Percentiles rank a stretch among this genome's conserved stretches.
Conservation (phyloP, 2,329 filamentous ascomycete species). For the Cladosporium sp. region DNA sequence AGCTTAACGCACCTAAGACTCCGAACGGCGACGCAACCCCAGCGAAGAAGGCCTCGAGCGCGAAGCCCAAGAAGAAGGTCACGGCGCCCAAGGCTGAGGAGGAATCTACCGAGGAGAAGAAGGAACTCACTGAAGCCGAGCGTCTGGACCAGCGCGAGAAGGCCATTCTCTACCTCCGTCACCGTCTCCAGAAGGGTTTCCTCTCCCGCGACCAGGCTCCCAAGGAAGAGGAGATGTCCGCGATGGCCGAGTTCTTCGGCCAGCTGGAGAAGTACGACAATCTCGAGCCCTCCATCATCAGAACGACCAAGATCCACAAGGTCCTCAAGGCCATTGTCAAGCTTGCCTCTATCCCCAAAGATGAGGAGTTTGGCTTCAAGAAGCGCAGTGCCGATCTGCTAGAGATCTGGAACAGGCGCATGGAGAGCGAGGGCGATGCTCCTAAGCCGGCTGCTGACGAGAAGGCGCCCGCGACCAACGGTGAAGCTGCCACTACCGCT, state of each 20-base stretch:
- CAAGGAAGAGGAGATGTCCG: constrained; percentile 76
- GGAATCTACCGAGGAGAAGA: constrained; percentile 53
- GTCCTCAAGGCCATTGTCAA: constrained; percentile 93
- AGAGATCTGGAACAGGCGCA: constrained; percentile 80
- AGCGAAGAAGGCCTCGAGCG: constrained; percentile 31
- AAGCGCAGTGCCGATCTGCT: constrained; percentile 70
- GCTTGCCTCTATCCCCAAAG: constrained; percentile 74
- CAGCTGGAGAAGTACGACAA: constrained; percentile 77
- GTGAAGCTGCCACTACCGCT: constrained; percentile 11
- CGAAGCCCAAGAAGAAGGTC: constrained; percentile 52
- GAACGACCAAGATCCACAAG: constrained; percentile 95
- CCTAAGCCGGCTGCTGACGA: constrained; percentile 23
- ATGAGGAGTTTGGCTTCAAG: constrained; percentile 87
- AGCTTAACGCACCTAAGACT: constrained; percentile 41
- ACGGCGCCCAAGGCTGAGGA: constrained; percentile 46
- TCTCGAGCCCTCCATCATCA: constrained; percentile 83
- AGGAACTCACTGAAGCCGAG: constrained; percentile 50
- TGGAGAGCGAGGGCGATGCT: constrained; percentile 37
- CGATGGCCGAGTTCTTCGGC: constrained; percentile 68
- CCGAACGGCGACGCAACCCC: constrained; percentile 31
- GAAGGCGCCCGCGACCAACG: constrained; percentile 26
- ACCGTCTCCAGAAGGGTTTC: constrained; percentile 92
- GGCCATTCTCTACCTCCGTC: constrained; percentile 81
- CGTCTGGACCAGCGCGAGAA: constrained; percentile 53
- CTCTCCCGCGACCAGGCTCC: constrained; percentile 76